phyloP scores from a whole-genome alignment of 805 yeast genomes.

The Ogataea trehalophila region DNA sequence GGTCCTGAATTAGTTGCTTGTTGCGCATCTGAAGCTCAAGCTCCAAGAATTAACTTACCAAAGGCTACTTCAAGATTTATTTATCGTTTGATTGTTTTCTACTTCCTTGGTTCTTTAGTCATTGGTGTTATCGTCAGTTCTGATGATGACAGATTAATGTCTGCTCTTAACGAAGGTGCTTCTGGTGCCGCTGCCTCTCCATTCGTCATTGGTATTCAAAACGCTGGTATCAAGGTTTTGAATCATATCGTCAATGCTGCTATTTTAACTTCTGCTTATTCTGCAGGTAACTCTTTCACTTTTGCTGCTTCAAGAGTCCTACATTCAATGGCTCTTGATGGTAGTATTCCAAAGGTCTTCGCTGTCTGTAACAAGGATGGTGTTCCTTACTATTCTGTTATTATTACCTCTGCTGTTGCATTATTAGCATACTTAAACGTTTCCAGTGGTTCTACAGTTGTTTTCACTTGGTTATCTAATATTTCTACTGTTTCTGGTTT shows the following conservation, averaged over 20 bases:
- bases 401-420: slow-evolving; percentile 34
- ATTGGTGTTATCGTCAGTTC: slow-evolving; percentile 58
- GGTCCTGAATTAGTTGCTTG: slow-evolving; percentile 59
- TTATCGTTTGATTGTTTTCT: slow-evolving; percentile 58
- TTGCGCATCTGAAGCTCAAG: slow-evolving; percentile 54
- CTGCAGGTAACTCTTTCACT: slow-evolving; percentile 42
- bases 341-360: slow-evolving; percentile 36
- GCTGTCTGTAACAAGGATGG: slow-evolving; percentile 41
- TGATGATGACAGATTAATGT: slow-evolving; percentile 42
- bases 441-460: slow-evolving; percentile 47
- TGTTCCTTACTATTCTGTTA: slow-evolving; percentile 53
- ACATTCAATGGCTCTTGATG: slow-evolving; percentile 36
- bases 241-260: slow-evolving; percentile 60
- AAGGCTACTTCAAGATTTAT: slow-evolving; percentile 58
- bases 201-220: slow-evolving; percentile 58
- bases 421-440: slow-evolving; percentile 52
- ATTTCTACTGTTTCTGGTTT: slow-evolving; percentile 65
- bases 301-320: slow-evolving; percentile 40
- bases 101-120: slow-evolving; percentile 50
- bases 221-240: slow-evolving; percentile 53
- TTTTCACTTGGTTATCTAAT: slow-evolving; percentile 64
- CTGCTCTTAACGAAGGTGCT: slow-evolving; percentile 39
- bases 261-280: slow-evolving; percentile 54
- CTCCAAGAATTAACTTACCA: slow-evolving; percentile 56
- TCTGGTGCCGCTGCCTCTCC: slow-evolving; percentile 61